These are phyloP conservation scores for Cyathus striatus DNA, from an alignment of 768 basidiomycete species.

Conservation along the genomic window DNA sequence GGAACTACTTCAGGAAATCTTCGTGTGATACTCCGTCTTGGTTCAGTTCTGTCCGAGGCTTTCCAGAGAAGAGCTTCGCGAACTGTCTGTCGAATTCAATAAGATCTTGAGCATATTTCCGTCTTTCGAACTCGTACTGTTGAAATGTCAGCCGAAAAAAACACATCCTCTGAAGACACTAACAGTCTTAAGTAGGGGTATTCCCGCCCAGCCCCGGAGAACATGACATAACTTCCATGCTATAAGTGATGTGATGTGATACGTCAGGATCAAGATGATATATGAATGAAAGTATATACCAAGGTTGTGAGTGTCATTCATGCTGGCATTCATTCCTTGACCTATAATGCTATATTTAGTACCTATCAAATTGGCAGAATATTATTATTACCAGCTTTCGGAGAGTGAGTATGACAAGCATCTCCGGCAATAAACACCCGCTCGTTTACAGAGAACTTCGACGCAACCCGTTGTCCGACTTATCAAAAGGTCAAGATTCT, in stretches of 20 bases:
- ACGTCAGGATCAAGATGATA: slow-evolving; percentile 2
- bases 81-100: slow-evolving; percentile 68
- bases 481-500: too few species aligned
- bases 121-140: slow-evolving; percentile 67
- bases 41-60: slow-evolving; percentile 45
- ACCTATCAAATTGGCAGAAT: not conserved
- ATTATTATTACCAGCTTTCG: slow-evolving; percentile 47
- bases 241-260: slow-evolving; percentile 7
- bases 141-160: too few species aligned
- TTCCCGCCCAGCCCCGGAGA: slow-evolving; percentile 46
- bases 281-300: slow-evolving; percentile 23
- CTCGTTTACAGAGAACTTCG: slow-evolving; percentile 51
- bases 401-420: slow-evolving; percentile 67
- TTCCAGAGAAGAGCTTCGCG: slow-evolving; percentile 62
- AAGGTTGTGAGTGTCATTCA: slow-evolving; percentile 73
- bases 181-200: slow-evolving; percentile 47
- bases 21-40: slow-evolving; percentile 48
- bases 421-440: slow-evolving; percentile 77
- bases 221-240: slow-evolving; percentile 62
- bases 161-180: too few species aligned
- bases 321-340: slow-evolving; percentile 76
- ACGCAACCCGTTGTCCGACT: slow-evolving; percentile 77
- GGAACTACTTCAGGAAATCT: slow-evolving; percentile 38
- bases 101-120: slow-evolving; percentile 65
- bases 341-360: slow-evolving; percentile 24